phyloP scores from a whole-genome alignment of 768 basidiomycete species.

The Russula emetica region DNA sequence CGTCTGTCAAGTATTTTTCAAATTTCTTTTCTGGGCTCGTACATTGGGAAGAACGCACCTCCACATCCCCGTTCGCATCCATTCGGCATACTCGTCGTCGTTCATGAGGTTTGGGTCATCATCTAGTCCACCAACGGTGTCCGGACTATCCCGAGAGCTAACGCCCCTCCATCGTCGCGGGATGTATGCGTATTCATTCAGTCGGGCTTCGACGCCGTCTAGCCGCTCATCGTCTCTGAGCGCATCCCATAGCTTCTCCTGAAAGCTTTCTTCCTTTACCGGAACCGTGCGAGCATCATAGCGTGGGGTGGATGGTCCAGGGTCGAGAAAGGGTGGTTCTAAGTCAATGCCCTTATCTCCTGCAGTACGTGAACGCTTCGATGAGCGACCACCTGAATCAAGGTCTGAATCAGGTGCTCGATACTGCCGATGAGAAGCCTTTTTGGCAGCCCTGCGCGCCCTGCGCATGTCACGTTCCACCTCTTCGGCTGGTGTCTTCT shows the following conservation, averaged over 20 bases:
- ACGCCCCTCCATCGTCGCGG: constrained; percentile 62
- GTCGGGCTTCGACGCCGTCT: constrained; percentile 54
- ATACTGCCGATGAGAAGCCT: constrained; percentile 34
- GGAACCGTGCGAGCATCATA: constrained; percentile 41
- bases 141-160: constrained; percentile 43
- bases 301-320: constrained; percentile 38
- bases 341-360: neutral
- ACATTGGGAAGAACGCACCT: constrained; percentile 40
- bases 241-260: constrained; percentile 68
- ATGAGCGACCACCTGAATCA: neutral
- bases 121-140: constrained; percentile 29
- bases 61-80: constrained; percentile 85
- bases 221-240: constrained; percentile 69
- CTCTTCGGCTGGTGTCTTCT: constrained; percentile 39
- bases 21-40: neutral
- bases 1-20: constrained; percentile 41
- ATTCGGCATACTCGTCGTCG: constrained; percentile 85
- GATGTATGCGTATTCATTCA: constrained; percentile 68
- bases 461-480: constrained; percentile 37
- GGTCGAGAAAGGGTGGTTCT: constrained; percentile 14
- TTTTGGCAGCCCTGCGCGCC: constrained; percentile 50
- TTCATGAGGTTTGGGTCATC: constrained; percentile 54
- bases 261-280: constrained; percentile 58
- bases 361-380: constrained; percentile 23
- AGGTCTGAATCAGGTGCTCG: neutral